phyloP scores from a whole-genome alignment of 2,329 filamentous ascomycete genomes.

The Aspergillus sp. region DNA sequence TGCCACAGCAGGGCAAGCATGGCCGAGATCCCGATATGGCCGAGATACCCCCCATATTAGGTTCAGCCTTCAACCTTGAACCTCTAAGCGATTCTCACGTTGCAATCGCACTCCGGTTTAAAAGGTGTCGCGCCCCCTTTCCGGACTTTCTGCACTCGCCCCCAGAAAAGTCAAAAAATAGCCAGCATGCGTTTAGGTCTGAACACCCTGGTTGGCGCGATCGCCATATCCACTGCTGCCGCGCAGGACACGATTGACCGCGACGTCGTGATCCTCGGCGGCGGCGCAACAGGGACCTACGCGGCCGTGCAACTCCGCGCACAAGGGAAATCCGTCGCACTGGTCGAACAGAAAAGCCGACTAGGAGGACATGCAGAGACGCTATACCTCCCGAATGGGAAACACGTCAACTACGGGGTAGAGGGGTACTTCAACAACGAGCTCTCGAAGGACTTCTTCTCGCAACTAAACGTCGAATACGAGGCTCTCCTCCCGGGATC shows the following conservation, averaged over 20 bases:
- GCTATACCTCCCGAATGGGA: constrained; percentile 28
- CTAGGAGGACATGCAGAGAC: constrained; percentile 38
- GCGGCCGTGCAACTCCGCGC: constrained; percentile 33
- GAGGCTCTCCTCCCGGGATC: constrained; percentile 13
- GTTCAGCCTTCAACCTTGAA: too few species aligned
- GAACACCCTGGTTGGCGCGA: neutral
- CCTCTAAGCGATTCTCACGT: too few species aligned
- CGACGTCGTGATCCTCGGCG: constrained; percentile 39
- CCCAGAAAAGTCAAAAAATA: neutral
- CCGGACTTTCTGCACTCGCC: too few species aligned
- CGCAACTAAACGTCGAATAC: constrained; percentile 27
- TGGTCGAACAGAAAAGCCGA: constrained; percentile 36
- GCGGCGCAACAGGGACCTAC: constrained; percentile 37
- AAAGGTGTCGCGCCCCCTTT: too few species aligned
- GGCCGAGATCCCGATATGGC: too few species aligned
- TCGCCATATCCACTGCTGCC: neutral
- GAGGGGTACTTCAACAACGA: constrained; percentile 33
- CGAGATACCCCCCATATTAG: too few species aligned
- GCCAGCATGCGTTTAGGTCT: neutral
- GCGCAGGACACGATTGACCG: neutral
- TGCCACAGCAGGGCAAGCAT: too few species aligned
- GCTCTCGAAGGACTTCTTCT: constrained; percentile 29
- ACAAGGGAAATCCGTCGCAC: constrained; percentile 29
- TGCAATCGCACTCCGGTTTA: too few species aligned
- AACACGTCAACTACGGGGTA: constrained; percentile 35